Percentiles rank a stretch among this genome's conserved stretches.
phyloP scores from a whole-genome alignment of 1,284 basidiomycete genomes.

The Cutaneotrichosporon dermatis region DNA sequence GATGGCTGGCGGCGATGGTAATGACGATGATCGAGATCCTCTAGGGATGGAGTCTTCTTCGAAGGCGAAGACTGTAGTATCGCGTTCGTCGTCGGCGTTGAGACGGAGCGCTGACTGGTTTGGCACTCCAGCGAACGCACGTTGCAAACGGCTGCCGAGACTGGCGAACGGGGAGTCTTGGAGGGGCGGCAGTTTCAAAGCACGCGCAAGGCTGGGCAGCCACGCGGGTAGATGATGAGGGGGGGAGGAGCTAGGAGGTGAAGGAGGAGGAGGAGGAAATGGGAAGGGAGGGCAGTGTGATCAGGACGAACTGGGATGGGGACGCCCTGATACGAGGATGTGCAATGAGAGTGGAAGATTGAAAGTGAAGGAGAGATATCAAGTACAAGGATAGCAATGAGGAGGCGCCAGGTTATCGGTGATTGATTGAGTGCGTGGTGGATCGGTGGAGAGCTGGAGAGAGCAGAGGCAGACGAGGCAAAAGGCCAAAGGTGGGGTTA shows the following conservation, averaged over 20 bases:
- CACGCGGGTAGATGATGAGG: not conserved
- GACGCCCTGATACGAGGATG: no score
- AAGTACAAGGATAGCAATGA: no score
- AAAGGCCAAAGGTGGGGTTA: no score
- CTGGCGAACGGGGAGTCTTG: slow-evolving; percentile 3
- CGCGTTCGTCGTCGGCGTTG: slow-evolving; percentile 6
- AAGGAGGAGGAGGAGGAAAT: no score
- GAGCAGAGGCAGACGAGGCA: no score
- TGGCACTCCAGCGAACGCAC: slow-evolving; percentile 8
- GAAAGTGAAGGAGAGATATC: no score
- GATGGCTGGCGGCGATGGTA: not conserved
- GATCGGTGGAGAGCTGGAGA: no score
- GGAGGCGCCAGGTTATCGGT: no score
- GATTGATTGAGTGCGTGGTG: no score
- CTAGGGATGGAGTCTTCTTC: slow-evolving; percentile 9
- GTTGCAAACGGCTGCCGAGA: slow-evolving; percentile 7
- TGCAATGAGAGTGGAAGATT: no score
- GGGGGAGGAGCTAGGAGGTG: not conserved
- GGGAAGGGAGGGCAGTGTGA: no score
- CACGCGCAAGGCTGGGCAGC: not conserved
- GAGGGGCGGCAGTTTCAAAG: slow-evolving; percentile 5
- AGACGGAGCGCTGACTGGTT: slow-evolving; percentile 6
- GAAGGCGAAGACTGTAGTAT: not conserved
- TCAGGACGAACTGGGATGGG: no score
- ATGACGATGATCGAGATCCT: not conserved